These are phyloP conservation scores for Verbascum thapsus DNA, from an alignment of 257 asterid genomes.

Conservation along the genomic window DNA sequence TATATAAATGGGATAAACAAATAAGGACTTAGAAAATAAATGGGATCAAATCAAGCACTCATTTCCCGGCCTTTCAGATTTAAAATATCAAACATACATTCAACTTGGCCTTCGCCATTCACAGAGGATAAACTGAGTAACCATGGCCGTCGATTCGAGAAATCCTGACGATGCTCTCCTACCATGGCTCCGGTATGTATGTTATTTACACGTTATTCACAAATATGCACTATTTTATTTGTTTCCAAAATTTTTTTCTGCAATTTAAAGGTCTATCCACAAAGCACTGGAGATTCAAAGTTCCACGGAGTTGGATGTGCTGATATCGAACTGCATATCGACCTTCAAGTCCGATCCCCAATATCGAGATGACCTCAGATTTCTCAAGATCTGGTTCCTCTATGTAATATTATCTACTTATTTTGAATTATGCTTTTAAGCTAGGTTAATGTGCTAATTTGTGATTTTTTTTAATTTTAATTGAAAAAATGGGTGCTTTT, in stretches of 20 bases:
- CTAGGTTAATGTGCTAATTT: conserved; percentile 6
- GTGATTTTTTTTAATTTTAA: background rate
- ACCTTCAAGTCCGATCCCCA: conserved; percentile 68
- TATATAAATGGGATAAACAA: no score
- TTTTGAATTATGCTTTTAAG: conserved; percentile 2
- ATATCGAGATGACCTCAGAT: conserved; percentile 76
- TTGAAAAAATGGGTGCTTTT: conserved; percentile 4
- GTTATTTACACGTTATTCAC: background rate
- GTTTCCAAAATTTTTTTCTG: conserved; percentile 21
- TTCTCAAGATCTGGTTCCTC: conserved; percentile 91
- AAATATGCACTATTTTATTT: conserved; percentile 11
- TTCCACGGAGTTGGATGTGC: conserved; percentile 44
- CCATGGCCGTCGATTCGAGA: conserved; percentile 53
- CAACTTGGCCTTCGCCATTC: no score
- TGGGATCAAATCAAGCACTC: no score
- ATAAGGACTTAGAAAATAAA: no score
- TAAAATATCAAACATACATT: conserved; percentile 23
- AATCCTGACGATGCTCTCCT: conserved; percentile 63
- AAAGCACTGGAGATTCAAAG: conserved; percentile 36
- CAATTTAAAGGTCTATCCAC: conserved; percentile 52
- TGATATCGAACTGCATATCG: conserved; percentile 50
- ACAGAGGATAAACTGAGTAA: no score
- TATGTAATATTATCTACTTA: conserved; percentile 49
- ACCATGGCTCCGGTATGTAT: conserved; percentile 66
- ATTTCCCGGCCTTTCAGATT: conserved; percentile 39